These are phyloP conservation scores for Pharus latifolius DNA, from an alignment of 176 grass and related monocot genomes.

Conservation along the genomic window DNA sequence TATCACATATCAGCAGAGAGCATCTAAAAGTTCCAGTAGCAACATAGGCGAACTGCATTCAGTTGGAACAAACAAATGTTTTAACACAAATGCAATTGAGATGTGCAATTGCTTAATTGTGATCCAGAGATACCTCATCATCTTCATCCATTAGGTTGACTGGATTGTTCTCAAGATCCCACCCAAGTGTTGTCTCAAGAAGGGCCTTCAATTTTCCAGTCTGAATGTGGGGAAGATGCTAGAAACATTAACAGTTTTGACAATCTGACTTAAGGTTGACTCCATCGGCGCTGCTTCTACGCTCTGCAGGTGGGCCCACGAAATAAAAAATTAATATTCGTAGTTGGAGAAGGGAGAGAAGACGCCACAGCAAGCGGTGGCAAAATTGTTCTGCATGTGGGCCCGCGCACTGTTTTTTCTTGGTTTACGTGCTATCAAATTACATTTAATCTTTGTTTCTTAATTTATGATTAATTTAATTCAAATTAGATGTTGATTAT, in stretches of 20 bases:
- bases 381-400: no score
- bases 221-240: conserved; percentile 9
- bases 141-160: conserved; percentile 39
- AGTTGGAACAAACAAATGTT: not conserved
- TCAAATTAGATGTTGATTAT: no score
- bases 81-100: not conserved
- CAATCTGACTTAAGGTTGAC: not conserved
- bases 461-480: no score
- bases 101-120: not conserved
- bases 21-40: not conserved
- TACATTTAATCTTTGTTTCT: no score
- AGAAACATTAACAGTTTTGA: not conserved
- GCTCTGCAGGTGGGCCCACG: no score
- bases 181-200: conserved; percentile 37
- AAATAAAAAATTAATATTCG: no score
- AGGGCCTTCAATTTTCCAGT: conserved; percentile 32
- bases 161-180: conserved; percentile 38
- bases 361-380: no score
- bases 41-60: conserved; percentile 18
- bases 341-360: no score
- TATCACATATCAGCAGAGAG: not conserved
- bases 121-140: conserved; percentile 19
- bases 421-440: no score
- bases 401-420: no score
- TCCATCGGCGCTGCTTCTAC: no score